Evolutionary conservation across 1,284 basidiomycete species (phyloP).

Genomic region (Ceratobasidium sp.): DNA sequence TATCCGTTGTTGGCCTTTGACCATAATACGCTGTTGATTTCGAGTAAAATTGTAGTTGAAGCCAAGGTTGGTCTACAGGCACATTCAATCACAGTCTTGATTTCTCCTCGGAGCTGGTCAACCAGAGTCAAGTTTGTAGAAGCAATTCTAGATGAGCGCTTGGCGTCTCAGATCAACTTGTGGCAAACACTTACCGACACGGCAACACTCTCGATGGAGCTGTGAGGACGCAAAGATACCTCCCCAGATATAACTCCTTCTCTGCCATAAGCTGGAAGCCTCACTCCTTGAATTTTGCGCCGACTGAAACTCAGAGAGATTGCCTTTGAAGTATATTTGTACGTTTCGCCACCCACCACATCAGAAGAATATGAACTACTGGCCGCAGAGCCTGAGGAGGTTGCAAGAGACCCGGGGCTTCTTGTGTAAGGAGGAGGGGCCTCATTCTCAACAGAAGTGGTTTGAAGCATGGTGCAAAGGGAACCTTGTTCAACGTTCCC

Average conservation of each 20-base stretch:
- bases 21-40: background rate
- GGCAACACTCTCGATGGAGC: slow-evolving; percentile 12
- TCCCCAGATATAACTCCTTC: slow-evolving; percentile 10
- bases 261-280: slow-evolving; percentile 27
- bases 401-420: background rate
- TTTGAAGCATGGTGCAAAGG: background rate
- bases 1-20: background rate
- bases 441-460: background rate
- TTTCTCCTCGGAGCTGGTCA: slow-evolving; percentile 11
- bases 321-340: slow-evolving; percentile 17
- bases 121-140: background rate
- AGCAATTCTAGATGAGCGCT: too few species aligned
- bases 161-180: background rate
- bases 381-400: slow-evolving; percentile 8
- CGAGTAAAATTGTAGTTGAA: background rate
- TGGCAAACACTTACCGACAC: slow-evolving; percentile 14
- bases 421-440: slow-evolving; percentile 18
- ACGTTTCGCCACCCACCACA: background rate
- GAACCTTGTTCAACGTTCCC: too few species aligned
- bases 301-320: slow-evolving; percentile 13
- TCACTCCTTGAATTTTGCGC: background rate
- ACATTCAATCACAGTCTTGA: slow-evolving; percentile 26
- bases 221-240: background rate
- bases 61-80: slow-evolving; percentile 8
- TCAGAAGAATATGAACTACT: slow-evolving; percentile 25